A percentile compares a stretch with the other conserved stretches of the same genome.
Conservation (phyloP, 371 early-diverging fungal genomes). For the Mucor saturninus region DNA sequence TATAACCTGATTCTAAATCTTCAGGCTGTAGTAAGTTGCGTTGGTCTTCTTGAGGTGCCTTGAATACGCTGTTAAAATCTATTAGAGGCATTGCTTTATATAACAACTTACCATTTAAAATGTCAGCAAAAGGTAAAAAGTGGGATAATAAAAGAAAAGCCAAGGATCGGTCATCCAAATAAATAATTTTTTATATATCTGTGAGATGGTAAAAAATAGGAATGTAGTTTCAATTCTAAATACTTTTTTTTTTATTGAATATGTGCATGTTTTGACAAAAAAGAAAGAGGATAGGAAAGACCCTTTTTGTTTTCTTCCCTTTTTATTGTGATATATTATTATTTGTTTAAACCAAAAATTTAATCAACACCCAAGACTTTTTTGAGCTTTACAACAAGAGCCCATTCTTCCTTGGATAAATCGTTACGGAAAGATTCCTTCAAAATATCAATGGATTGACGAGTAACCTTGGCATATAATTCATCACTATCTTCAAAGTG, state of each 20-base stretch:
- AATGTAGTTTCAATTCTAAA: background rate
- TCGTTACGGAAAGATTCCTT: slow-evolving; percentile 97
- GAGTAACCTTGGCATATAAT: slow-evolving; percentile 83
- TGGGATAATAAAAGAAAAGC: no score
- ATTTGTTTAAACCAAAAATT: background rate
- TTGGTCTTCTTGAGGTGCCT: slow-evolving; percentile 21
- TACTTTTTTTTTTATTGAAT: background rate
- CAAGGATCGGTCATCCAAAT: no score
- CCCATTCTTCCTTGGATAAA: slow-evolving; percentile 94
- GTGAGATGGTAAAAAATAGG: no score
- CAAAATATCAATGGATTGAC: slow-evolving; percentile 95
- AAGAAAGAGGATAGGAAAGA: background rate
- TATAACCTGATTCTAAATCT: slow-evolving; percentile 23
- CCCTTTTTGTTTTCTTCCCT: background rate
- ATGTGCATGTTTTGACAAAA: background rate
- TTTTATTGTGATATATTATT: background rate
- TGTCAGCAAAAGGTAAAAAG: no score
- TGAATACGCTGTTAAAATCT: background rate
- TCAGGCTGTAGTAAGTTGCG: slow-evolving; percentile 23
- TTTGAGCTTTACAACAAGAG: slow-evolving; percentile 84
- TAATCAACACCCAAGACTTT: slow-evolving; percentile 60
- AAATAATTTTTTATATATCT: no score
- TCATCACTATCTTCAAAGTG: slow-evolving; percentile 94
- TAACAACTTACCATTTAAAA: no score
- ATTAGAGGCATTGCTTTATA: no score